Base-by-base conservation (phyloP, 2,329 filamentous ascomycete genomes). In the Laburnicola sp. region DNA sequence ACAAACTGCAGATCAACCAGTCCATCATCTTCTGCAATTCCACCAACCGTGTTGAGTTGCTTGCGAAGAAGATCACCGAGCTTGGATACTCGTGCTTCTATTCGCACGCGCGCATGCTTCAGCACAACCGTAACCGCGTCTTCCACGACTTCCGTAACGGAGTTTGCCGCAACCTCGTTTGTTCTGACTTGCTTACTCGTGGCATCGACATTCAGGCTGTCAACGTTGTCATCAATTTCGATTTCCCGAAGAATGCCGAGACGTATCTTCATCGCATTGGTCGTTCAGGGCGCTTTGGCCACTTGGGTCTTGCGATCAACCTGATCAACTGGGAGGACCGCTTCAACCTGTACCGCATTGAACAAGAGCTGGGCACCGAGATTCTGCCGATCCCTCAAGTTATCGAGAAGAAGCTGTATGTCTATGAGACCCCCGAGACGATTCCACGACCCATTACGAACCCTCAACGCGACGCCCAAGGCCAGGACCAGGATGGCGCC, bases 21-120 rank as follows among this genome's bases (percentile, higher is more conserved):
- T 99, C 95, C 57, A 99, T 99, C 78, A 99, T 99, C 73, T 99
- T 99, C 80, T 99, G 94, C 79, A 99, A 99, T 77, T 99, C 94
- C 35, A 99, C 94, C 47, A 97, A 97, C 75, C 90, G 94, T 60
- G 94, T 99, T 54, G 94, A 99, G 76, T 82, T 99, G 46, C 84
- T 99, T 25, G 94, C 94, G 44, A 99, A 99, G 82, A 99, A 99
- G 76, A 99, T 99, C 69, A 99, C 95, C 41, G 95, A 99, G 74
- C 85, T 99, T 59, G 94, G 94, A 59, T 99, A 99, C 77, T 99
- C 94, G 1, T 99, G 94, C 79, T 99, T 97, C 79, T 99, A 99
- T 79, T 97, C 93, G 63, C 94, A 99, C 74, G 94, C 94, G 45
- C 91, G 92, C 70, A 99, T 99, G 94, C 85, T 94, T 40, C 94